Conservation (phyloP, 768 basidiomycete species). For the Dacryopinax primogenitus region DNA sequence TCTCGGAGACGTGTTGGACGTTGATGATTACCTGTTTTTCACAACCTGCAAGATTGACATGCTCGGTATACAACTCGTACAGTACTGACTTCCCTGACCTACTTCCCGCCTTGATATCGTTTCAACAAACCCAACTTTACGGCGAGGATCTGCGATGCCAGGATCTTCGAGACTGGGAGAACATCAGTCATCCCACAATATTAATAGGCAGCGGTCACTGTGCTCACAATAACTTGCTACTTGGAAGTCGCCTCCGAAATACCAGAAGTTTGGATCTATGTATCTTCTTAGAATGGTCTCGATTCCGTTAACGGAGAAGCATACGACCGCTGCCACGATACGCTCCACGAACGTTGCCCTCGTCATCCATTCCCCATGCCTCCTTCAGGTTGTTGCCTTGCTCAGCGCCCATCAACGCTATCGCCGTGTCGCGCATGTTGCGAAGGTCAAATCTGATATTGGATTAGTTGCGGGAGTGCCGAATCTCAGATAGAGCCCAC, state of each 20-base stretch:
- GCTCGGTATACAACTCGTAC: too few species aligned
- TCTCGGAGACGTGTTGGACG: too few species aligned
- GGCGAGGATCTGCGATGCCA: neutral
- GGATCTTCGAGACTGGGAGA: neutral
- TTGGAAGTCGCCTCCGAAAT: neutral
- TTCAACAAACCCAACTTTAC: neutral
- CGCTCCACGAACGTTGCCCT: neutral
- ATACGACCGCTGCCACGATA: neutral
- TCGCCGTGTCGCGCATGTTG: neutral
- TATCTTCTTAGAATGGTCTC: neutral
- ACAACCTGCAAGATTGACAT: too few species aligned
- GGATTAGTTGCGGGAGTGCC: neutral
- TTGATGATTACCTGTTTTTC: too few species aligned
- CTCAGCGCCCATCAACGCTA: neutral
- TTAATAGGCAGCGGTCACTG: too few species aligned
- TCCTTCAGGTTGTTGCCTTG: neutral
- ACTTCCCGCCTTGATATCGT: neutral
- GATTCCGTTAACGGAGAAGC: neutral
- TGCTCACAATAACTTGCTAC: neutral
- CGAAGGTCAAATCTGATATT: neutral
- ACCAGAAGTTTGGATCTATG: neutral
- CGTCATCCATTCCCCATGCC: conserved; percentile 12
- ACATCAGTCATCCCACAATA: too few species aligned
- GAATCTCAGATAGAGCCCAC: neutral
- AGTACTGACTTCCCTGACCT: too few species aligned